phyloP scores from a whole-genome alignment of 2,329 filamentous ascomycete genomes.

The Fusarium buxicola region DNA sequence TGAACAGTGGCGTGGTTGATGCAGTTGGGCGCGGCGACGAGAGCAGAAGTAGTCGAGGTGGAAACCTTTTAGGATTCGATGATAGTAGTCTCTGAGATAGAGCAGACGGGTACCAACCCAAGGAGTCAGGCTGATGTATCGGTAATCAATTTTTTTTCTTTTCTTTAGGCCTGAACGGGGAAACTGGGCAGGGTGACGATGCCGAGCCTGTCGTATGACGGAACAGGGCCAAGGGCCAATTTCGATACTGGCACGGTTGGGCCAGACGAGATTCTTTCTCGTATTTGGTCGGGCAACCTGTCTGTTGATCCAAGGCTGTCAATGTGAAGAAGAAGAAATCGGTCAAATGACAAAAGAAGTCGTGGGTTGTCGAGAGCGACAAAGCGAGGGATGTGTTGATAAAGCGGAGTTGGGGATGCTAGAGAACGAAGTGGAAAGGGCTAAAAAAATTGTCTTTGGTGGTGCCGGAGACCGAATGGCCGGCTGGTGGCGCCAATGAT shows the following conservation, averaged over 20 bases:
- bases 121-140: conserved; percentile 33
- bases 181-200: conserved; percentile 29
- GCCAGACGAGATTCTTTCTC: conserved; percentile 28
- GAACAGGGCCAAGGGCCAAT: conserved; percentile 35
- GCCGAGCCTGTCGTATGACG: conserved; percentile 30
- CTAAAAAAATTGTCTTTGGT: conserved; percentile 43
- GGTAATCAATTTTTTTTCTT: conserved; percentile 28
- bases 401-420: conserved; percentile 36
- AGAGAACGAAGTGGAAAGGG: conserved; percentile 37
- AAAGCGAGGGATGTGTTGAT: conserved; percentile 34
- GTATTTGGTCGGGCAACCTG: conserved; percentile 19
- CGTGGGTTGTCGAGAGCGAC: conserved; percentile 32
- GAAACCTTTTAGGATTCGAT: conserved; percentile 9
- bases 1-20: conserved; percentile 19
- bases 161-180: conserved; percentile 36
- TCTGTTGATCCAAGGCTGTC: conserved; percentile 3
- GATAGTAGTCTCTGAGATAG: conserved; percentile 11
- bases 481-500: conserved; percentile 18
- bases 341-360: conserved; percentile 21
- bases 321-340: neutral
- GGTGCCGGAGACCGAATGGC: conserved; percentile 36
- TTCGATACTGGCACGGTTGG: conserved; percentile 32
- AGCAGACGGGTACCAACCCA: conserved; percentile 26
- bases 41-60: conserved; percentile 12
- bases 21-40: conserved; percentile 7